Evolutionary conservation across 495 filamentous ascomycete genomes (phyloP), one percentile per base, ranked within the genome.

Genomic region (Penicillium angulare): DNA sequence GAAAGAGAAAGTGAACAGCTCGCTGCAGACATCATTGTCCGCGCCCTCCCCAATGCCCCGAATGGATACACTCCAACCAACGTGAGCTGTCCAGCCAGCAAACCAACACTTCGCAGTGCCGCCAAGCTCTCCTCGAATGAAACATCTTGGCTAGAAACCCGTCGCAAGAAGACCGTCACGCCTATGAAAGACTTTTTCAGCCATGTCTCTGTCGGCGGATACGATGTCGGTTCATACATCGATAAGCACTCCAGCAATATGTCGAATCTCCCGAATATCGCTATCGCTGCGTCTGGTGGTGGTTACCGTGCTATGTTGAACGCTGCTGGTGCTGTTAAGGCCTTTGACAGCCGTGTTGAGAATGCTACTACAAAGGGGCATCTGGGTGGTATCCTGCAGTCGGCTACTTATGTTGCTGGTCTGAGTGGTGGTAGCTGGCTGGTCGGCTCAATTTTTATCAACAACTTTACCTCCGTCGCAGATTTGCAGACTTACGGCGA

Each of bases 351-450:
- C 55, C 80, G 92, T 8, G 90, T 88, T 0, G 63, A 71, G 0
- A 87, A 86, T 44, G 70, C 86, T 2, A 89, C 85, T 0, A 66
- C 64, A 4, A 52, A 66, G 2, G 91, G 91, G 1, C 85, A 88
- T 36, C 74, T 97, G 35, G 92, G 93, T 48, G 92, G 92, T 13
- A 67, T 97, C 46, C 73, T 97, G 29, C 92, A 97, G 73, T 77
- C 86, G 1, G 69, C 86, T 3, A 97, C 90, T 0, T 97, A 97
- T 64, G 53, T 97, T 13, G 76, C 90, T 15, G 92, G 89, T 27
- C 75, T 97, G 16, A 92, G 87, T 13, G 92, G 92, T 26, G 93
- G 92, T 44, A 81, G 84, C 10, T 97, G 92, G 92, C 70, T 97
- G 9, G 81, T 96, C 9, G 88, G 88, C 6, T 90, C 86, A 23